These are phyloP conservation scores for Calonectria pseudoturangicola DNA, from an alignment of 2,329 filamentous ascomycete species.

Conservation along the genomic window DNA sequence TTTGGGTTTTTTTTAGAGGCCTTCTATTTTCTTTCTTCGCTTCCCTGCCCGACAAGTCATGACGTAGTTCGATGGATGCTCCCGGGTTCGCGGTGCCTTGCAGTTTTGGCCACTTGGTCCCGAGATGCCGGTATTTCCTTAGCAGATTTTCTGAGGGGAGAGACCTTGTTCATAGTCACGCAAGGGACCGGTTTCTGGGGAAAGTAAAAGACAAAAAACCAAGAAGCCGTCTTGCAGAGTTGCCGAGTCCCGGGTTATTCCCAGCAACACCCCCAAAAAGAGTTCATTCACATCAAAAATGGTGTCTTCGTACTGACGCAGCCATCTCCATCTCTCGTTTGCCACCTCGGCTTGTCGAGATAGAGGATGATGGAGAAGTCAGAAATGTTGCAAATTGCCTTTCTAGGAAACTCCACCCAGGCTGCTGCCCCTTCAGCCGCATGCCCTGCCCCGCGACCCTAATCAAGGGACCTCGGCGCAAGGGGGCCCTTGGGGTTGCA, in stretches of 20 bases:
- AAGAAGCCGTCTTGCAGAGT: neutral
- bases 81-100: conserved; percentile 37
- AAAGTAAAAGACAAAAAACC: too few species aligned
- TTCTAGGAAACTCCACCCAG: conserved; percentile 17
- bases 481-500: conserved; percentile 33
- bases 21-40: neutral
- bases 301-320: neutral
- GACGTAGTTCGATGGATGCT: conserved; percentile 28
- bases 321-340: neutral
- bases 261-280: neutral
- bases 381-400: neutral
- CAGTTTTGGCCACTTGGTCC: conserved; percentile 25
- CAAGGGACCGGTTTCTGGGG: neutral
- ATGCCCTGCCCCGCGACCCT: neutral
- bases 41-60: neutral
- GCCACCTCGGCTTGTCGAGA: neutral
- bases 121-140: conserved; percentile 29
- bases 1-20: neutral
- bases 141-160: neutral
- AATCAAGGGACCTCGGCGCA: conserved; percentile 18
- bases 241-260: neutral
- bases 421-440: conserved; percentile 11
- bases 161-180: conserved; percentile 9
- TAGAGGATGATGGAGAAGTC: neutral
- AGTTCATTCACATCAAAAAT: too few species aligned